Percentiles rank a stretch among this genome's conserved stretches.
Evolutionary conservation across 2,329 filamentous ascomycete genomes (phyloP).

Genomic region (Aspergillus sp.): DNA sequence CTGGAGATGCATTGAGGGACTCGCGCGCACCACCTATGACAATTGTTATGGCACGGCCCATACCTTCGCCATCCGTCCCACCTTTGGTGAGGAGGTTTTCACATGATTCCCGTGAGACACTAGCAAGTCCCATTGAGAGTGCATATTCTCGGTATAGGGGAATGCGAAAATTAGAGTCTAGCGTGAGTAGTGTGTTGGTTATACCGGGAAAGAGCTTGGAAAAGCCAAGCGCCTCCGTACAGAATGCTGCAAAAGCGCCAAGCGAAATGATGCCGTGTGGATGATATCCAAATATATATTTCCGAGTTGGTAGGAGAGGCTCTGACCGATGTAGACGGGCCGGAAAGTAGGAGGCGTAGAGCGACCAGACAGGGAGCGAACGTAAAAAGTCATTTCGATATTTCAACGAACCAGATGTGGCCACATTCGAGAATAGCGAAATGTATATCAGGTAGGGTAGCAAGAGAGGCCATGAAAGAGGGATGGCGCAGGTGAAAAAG

Average conservation of each 20-base stretch:
- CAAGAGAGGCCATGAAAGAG: constrained; percentile 82
- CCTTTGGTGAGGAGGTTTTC: constrained; percentile 84
- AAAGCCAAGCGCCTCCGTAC: constrained; percentile 87
- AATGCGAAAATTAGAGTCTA: constrained; percentile 95
- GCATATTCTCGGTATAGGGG: constrained; percentile 94
- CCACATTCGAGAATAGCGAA: constrained; percentile 73
- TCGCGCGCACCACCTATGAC: constrained; percentile 92
- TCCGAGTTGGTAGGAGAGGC: constrained; percentile 76
- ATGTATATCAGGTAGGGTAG: constrained; percentile 82
- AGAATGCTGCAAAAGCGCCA: constrained; percentile 91
- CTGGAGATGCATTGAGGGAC: constrained; percentile 84
- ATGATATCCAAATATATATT: constrained; percentile 97
- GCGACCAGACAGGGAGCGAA: constrained; percentile 75
- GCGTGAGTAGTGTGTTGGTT: constrained; percentile 87
- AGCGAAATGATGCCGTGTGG: constrained; percentile 97
- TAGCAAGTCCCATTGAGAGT: constrained; percentile 83
- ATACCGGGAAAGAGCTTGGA: constrained; percentile 88
- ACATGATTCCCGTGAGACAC: constrained; percentile 89
- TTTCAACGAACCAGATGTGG: constrained; percentile 73
- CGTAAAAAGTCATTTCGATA: constrained; percentile 77
- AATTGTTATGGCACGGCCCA: constrained; percentile 95
- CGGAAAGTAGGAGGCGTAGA: constrained; percentile 93
- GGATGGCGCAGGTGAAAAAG: constrained; percentile 89
- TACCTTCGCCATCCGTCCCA: constrained; percentile 76
- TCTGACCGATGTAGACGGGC: constrained; percentile 84